phyloP scores from a whole-genome alignment of 2,329 filamentous ascomycete species.

The Arthroderma sp. region DNA sequence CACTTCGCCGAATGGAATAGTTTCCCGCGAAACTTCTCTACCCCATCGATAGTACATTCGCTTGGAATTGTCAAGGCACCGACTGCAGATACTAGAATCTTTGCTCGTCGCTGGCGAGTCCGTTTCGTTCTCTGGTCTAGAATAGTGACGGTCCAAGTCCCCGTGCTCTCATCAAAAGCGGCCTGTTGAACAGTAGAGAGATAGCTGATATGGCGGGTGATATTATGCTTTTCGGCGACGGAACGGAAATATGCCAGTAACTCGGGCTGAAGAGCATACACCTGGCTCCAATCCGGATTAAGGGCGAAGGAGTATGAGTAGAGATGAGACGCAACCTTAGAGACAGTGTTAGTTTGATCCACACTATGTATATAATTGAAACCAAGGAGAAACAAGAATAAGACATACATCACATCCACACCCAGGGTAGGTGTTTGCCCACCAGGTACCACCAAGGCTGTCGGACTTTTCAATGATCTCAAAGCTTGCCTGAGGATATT shows the following conservation, averaged over 20 bases:
- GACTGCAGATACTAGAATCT: slow-evolving; percentile 20
- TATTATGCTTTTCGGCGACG: slow-evolving; percentile 13
- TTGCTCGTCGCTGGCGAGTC: slow-evolving; percentile 12
- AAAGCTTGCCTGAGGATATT: slow-evolving; percentile 26
- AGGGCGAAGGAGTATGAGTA: slow-evolving; percentile 32
- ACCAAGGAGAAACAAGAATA: not conserved
- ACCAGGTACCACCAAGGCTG: slow-evolving; percentile 27
- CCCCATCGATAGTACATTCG: slow-evolving; percentile 18
- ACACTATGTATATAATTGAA: slow-evolving; percentile 20
- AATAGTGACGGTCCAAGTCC: slow-evolving; percentile 18
- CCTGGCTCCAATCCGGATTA: slow-evolving; percentile 28
- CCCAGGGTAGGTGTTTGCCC: slow-evolving; percentile 23
- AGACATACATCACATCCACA: slow-evolving; percentile 25
- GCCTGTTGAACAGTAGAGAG: slow-evolving; percentile 13
- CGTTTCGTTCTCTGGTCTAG: slow-evolving; percentile 14
- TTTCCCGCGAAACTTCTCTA: slow-evolving; percentile 21
- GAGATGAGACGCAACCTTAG: slow-evolving; percentile 23
- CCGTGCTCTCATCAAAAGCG: slow-evolving; percentile 11
- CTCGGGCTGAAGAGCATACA: slow-evolving; percentile 23
- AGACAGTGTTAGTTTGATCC: slow-evolving; percentile 21
- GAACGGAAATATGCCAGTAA: slow-evolving; percentile 20
- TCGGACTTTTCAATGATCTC: slow-evolving; percentile 33
- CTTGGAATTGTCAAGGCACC: slow-evolving; percentile 18
- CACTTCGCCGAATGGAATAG: slow-evolving; percentile 31
- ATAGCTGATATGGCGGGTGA: slow-evolving; percentile 14